Evolutionary conservation across 768 basidiomycete species (phyloP), one percentile per base, ranked within the genome.

Genomic region (Crepidotus variabilis): DNA sequence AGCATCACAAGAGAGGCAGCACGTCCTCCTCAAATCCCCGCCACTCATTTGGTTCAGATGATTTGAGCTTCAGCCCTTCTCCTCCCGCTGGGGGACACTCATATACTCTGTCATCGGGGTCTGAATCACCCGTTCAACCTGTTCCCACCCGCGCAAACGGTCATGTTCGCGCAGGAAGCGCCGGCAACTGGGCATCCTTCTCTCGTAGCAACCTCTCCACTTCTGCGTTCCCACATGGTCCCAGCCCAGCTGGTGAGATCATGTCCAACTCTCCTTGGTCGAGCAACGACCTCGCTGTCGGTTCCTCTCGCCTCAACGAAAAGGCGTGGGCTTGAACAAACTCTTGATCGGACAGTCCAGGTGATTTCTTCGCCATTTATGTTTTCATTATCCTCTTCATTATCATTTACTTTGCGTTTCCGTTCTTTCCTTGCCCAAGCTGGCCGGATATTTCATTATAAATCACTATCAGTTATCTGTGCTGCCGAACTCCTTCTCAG

Each of bases 91-190:
- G 83, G 20, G 78, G 78, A 20, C 72, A 78, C 63, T 66, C 78
- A 22, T 77, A 75, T 60, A 63, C 71, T 10, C 64, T 82, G 53
- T 72, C 78, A 18, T 77, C 74, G 43, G 77, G 71, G 51, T 80
- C 76, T 60, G 72, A 64, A 39, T 67, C 61, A 54, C 58, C 60
- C 54, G 59, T 57, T 50, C 57, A 57, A 50, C 47, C 60, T 36
- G 60, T 51, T 36, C 58, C 69, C 21, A 58, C 71, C n/a, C 82
- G 88, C 55, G 73, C 75, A 24, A 83, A 77, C 54, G 86, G 87
- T 35, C 89, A 92, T 65, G 82, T 83, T 57, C 85, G 90, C 58
- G 83, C 88, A 46, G 90, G 90, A 47, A 91, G 89, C 68, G 87
- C 86, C 23, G 88, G 88, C 32, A 91, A 90, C 67, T 91, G 90